Evolutionary conservation across 2,329 filamentous ascomycete genomes (phyloP).

Genomic region (Epichloe sp.): DNA sequence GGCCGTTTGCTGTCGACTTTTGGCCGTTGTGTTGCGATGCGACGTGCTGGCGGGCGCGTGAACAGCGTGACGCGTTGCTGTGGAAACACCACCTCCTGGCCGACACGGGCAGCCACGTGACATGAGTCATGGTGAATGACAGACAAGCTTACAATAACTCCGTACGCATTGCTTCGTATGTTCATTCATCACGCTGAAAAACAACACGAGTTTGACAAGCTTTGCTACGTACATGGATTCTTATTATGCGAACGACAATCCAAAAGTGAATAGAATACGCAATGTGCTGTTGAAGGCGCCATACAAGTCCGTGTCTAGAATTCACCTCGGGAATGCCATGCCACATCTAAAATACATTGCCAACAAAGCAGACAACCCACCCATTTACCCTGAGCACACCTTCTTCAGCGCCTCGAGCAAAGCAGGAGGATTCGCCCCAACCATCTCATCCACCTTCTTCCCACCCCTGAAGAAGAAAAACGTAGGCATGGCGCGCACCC

Average conservation of each 20-base stretch:
- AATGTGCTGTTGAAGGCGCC: too few species aligned
- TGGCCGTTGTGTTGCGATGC: neutral
- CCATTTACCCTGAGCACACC: neutral
- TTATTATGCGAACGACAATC: too few species aligned
- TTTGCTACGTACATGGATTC: too few species aligned
- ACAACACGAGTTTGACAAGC: too few species aligned
- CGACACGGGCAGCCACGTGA: neutral
- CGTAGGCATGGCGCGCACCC: conserved; percentile 82
- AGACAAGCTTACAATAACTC: too few species aligned
- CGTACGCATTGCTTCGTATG: too few species aligned
- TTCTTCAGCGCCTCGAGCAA: conserved; percentile 24
- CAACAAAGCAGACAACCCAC: neutral
- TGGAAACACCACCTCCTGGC: conserved; percentile 1
- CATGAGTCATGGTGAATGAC: too few species aligned
- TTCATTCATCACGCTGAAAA: too few species aligned
- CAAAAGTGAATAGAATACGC: too few species aligned
- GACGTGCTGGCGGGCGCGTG: neutral
- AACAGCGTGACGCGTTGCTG: conserved; percentile 5
- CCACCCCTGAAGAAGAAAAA: conserved; percentile 76
- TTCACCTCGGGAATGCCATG: neutral
- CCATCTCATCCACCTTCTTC: conserved; percentile 55
- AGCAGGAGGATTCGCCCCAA: conserved; percentile 67
- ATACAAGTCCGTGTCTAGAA: too few species aligned
- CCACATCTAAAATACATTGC: neutral
- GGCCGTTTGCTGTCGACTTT: neutral